Evolutionary conservation across 768 basidiomycete species (phyloP), one percentile per base, ranked within the genome.

Genomic region (Russula emetica): DNA sequence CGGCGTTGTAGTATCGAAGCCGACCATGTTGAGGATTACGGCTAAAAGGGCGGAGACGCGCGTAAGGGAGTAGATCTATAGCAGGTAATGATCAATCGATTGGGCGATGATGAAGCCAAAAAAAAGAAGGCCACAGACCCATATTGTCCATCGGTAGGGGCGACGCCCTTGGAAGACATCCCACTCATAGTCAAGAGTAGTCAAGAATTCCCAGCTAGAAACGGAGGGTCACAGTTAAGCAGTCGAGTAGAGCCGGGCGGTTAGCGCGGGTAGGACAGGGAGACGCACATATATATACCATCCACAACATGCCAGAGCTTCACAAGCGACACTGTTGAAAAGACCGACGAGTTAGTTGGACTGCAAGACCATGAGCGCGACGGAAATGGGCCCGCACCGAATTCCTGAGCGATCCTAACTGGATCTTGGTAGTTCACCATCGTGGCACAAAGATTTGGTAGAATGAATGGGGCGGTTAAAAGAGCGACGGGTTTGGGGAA

Each of bases 31-130:
- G 2, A 56, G 10, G 11, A 65, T 56, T 11, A 57, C 47, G 18
- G 45, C 16, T 28, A 32, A 0, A 7, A 65, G 59, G 13, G 53
- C 30, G 28, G n/a, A 2, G 6, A 61, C 1, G 36, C 63, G 63
- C 24, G 53, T 28, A 6, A 61, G 24, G 26, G 59, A 61, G 52
- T 65, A 65, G 0, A 65, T n/a, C 63, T 65, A 49, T 45, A 5
- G 10, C 2, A 14, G 32, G 14, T n/a, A 11, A 18, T 24, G 1
- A 10, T 61, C 3, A 56, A 42, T 10, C 1, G 36, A 36, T 26
- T 50, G n/a, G 44, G 4, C 4, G 10, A 20, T 10, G 26, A 44
- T 5, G 28, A 45, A 13, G 2, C 36, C 20, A 1, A 5, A 22
- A n/a, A 49, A 11, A 20, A 32, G 3, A n/a, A n/a, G 45, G 24